These are phyloP conservation scores for Gossypium herbaceum DNA, from an alignment of 345 rosid species.

Conservation along the genomic window DNA sequence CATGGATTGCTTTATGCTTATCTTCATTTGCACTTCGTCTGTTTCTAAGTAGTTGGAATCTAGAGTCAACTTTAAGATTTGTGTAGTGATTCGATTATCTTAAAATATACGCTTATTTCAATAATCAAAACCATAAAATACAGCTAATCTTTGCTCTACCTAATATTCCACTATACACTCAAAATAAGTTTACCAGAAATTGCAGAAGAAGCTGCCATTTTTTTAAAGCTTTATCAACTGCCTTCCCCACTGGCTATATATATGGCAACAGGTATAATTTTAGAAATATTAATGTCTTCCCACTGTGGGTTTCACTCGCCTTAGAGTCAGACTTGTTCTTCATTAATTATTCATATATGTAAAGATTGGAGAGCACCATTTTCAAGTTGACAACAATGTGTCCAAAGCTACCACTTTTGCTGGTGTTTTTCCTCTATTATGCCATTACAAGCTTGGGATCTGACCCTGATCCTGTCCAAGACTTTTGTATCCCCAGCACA, in stretches of 20 bases:
- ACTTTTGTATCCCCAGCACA: slow-evolving; percentile 56
- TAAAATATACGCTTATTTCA: background rate
- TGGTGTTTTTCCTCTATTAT: slow-evolving; percentile 22
- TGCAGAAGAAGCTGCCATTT: background rate
- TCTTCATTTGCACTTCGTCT: background rate
- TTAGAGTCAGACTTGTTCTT: background rate
- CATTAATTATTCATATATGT: background rate
- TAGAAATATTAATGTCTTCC: background rate
- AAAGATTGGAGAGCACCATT: background rate
- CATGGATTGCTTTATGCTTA: background rate
- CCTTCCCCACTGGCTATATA: too few relatives aligned
- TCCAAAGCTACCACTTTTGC: slow-evolving; percentile 11
- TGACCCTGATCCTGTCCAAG: slow-evolving; percentile 75
- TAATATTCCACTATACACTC: background rate
- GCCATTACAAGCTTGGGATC: slow-evolving; percentile 36
- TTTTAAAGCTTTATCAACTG: background rate
- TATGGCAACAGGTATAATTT: too few relatives aligned
- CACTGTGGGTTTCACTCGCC: background rate
- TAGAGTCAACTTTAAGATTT: background rate
- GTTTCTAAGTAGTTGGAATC: background rate
- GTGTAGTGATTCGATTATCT: background rate
- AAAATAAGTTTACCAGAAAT: background rate
- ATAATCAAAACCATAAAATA: background rate
- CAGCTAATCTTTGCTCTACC: background rate
- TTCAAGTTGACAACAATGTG: slow-evolving; percentile 19